These are phyloP conservation scores for Bullera alba DNA, from an alignment of 768 basidiomycete species.

Conservation along the genomic window DNA sequence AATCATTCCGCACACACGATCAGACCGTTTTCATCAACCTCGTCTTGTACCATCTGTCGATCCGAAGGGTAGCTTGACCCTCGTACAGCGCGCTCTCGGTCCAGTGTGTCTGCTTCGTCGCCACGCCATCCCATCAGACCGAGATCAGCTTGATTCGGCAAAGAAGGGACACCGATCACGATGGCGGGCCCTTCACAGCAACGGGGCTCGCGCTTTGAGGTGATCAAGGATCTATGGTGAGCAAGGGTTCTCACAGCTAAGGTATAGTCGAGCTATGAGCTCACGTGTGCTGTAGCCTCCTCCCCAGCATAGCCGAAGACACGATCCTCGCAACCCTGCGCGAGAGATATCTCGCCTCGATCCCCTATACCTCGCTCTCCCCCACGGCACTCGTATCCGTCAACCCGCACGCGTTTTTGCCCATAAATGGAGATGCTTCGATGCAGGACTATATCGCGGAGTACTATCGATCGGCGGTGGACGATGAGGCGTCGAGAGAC, in stretches of 20 bases:
- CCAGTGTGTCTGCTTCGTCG: too few relatives aligned
- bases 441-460: conserved; percentile 80
- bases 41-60: too few relatives aligned
- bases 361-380: conserved; percentile 42
- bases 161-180: neutral
- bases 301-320: conserved; percentile 41
- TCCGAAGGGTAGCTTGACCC: too few relatives aligned
- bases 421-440: conserved; percentile 73
- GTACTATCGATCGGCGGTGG: conserved; percentile 61
- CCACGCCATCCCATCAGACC: too few relatives aligned
- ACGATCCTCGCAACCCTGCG: conserved; percentile 43
- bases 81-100: too few relatives aligned
- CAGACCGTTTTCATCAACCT: too few relatives aligned
- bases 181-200: conserved; percentile 7
- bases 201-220: conserved; percentile 24
- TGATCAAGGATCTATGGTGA: conserved; percentile 29
- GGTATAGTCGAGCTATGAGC: neutral
- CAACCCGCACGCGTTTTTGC: conserved; percentile 87
- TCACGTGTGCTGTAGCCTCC: conserved; percentile 8
- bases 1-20: too few relatives aligned
- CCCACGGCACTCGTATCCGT: conserved; percentile 69
- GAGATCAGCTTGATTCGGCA: conserved; percentile 1
- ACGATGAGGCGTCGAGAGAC: conserved; percentile 27
- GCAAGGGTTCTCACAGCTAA: neutral
- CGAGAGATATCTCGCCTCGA: conserved; percentile 43